A percentile compares a stretch with the other conserved stretches of the same genome.
phyloP scores from a whole-genome alignment of 2,329 filamentous ascomycete genomes.

The Colletotrichum horii region DNA sequence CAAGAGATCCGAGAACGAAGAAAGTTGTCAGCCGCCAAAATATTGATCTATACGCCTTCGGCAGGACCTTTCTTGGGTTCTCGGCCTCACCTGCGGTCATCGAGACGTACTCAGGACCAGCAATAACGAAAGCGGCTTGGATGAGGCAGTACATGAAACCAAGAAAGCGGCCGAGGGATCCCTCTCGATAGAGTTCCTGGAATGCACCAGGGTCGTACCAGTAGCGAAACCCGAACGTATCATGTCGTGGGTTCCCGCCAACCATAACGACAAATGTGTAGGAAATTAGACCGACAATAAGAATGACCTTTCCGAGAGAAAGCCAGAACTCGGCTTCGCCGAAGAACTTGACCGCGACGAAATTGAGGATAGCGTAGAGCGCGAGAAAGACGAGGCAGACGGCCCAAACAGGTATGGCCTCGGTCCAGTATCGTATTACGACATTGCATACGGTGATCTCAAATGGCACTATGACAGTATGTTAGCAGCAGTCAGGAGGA shows the following conservation, averaged over 20 bases:
- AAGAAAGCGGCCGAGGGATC: not conserved
- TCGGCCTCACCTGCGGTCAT: not conserved
- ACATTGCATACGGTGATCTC: not conserved
- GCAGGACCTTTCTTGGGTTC: not conserved
- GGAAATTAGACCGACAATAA: not conserved
- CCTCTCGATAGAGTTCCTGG: not conserved
- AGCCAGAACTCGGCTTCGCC: not conserved
- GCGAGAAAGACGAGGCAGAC: not conserved
- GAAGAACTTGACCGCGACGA: not conserved
- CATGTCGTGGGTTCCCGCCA: not conserved
- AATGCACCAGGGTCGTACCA: not conserved
- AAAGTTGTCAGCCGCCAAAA: not conserved
- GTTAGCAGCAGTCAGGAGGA: not conserved
- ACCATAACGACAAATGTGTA: not conserved
- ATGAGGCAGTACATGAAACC: not conserved
- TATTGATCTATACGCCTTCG: not conserved
- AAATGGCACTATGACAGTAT: not conserved
- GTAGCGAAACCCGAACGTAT: not conserved
- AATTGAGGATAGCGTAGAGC: not conserved
- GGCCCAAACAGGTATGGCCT: not conserved
- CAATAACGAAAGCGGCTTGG: not conserved
- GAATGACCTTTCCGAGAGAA: not conserved
- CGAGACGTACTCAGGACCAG: not conserved
- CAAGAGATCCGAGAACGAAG: not conserved
- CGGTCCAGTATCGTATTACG: not conserved